Evolutionary conservation across 1,284 basidiomycete species (phyloP), one percentile per base, ranked within the genome.

Genomic region (Salmacisia buchloeana): DNA sequence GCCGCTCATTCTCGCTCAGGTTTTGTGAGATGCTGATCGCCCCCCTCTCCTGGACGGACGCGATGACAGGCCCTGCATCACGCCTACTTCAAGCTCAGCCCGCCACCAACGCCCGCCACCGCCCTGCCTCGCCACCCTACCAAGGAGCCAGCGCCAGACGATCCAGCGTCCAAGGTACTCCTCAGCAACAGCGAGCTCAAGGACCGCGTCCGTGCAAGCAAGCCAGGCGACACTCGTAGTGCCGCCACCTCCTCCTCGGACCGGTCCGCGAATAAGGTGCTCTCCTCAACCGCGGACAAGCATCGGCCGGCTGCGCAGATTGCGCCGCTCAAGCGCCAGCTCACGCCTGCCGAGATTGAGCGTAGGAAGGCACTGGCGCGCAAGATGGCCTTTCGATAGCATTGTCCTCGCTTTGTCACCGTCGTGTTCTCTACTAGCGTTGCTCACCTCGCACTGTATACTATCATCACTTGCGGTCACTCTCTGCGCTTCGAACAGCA

Each of bases 41-140:
- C 23, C 39, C 41, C 21, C 33, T 60, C 13, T 23, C 61, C 31
- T 9, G 25, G 5, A 0, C 5, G 12, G 34, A 7, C 18, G n/a
- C n/a, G n/a, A n/a, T n/a, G n/a, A n/a, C 45, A 63, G 41, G 66
- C 72, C 0, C 66, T 79, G 9, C 70, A 73, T 39, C 77, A 78
- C 52, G 39, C 68, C 2, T 79, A 77, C 67, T 78, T 79, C 58
- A 67, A 62, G 13, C 63, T 63, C 23, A 59, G 63, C 12, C 75
- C 75, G 1, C 43, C 69, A 10, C 73, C 76, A 10, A 79, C 76
- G 25, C 69, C 69, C 13, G 67, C 67, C 41, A 62, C 63, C 35
- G 61, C 67, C 39, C 65, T 79, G 9, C 77, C 77, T 15, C 60
- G 71, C 7, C 76, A 77, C 33, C 67, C 71, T 6, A 69, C 63